A percentile compares a stretch with the other conserved stretches of the same genome.
phyloP scores from a whole-genome alignment of 1,284 basidiomycete genomes.

The Microstroma glucosiphilum region DNA sequence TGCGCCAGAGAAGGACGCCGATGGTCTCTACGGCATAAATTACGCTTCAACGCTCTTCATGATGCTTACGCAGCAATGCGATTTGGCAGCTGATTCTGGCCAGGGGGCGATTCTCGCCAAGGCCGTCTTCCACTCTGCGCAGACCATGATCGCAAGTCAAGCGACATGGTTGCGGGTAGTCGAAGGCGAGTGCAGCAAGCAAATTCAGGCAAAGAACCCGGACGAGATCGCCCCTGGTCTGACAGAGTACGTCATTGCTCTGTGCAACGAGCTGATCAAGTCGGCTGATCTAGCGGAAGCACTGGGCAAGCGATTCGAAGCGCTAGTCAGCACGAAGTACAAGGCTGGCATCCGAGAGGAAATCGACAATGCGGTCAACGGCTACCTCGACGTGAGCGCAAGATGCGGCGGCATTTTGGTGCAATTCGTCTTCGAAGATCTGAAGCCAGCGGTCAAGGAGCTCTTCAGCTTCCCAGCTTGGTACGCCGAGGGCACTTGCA shows the following conservation, averaged over 20 bases:
- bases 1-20: conserved; percentile 79
- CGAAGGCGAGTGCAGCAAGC: conserved; percentile 79
- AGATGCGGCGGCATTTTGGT: conserved; percentile 91
- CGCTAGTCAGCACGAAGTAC: conserved; percentile 89
- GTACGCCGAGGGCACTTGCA: conserved; percentile 62
- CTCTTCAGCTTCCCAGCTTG: conserved; percentile 66
- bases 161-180: conserved; percentile 78
- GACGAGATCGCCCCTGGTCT: conserved; percentile 82
- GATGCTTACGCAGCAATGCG: conserved; percentile 93
- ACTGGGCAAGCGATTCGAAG: conserved; percentile 75
- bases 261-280: conserved; percentile 98
- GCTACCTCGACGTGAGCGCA: conserved; percentile 95
- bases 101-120: conserved; percentile 87
- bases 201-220: conserved; percentile 67
- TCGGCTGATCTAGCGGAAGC: conserved; percentile 88
- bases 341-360: conserved; percentile 72
- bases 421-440: conserved; percentile 88
- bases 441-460: conserved; percentile 77
- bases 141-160: conserved; percentile 85
- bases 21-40: conserved; percentile 84
- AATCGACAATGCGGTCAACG: conserved; percentile 92
- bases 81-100: conserved; percentile 88
- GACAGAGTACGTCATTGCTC: conserved; percentile 90
- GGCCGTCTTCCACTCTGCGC: conserved; percentile 79
- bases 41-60: conserved; percentile 93